Conservation (phyloP, 805 yeast genomes). For the baker's yeast (Saccharomyces cerevisiae) region DNA sequence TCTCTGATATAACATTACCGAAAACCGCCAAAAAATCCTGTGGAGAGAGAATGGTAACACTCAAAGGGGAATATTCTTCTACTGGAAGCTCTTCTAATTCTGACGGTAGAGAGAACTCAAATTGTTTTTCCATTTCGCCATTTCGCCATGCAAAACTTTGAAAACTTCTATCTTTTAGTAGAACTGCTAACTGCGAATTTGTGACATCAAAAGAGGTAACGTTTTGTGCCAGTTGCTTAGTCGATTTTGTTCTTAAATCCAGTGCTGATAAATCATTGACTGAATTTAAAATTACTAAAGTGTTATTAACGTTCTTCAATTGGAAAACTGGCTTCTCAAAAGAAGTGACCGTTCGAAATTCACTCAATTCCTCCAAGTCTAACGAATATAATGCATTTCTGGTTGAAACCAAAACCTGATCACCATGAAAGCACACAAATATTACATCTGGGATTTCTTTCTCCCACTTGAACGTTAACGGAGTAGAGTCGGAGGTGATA, state of each 20-base stretch:
- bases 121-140: background rate
- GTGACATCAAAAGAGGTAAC: constrained; percentile 13
- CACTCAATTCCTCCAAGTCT: constrained; percentile 3
- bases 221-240: background rate
- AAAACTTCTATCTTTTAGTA: background rate
- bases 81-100: constrained; percentile 22
- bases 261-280: constrained; percentile 2
- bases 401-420: constrained; percentile 26
- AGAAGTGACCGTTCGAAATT: background rate
- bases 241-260: background rate
- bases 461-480: constrained; percentile 11
- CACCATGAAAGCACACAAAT: constrained; percentile 29
- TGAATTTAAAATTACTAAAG: constrained; percentile 3
- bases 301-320: constrained; percentile 1
- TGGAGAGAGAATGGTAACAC: constrained; percentile 16
- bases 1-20: constrained; percentile 23
- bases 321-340: constrained; percentile 2
- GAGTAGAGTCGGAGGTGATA: constrained; percentile 13
- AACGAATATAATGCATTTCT: constrained; percentile 14
- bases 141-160: background rate
- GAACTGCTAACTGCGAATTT: background rate
- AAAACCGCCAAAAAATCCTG: constrained; percentile 19
- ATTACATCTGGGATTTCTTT: constrained; percentile 21
- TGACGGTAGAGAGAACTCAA: constrained; percentile 20
- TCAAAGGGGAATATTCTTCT: constrained; percentile 27